Base-by-base conservation (phyloP, 2,329 filamentous ascomycete species). In the Diaporthe humulicola region DNA sequence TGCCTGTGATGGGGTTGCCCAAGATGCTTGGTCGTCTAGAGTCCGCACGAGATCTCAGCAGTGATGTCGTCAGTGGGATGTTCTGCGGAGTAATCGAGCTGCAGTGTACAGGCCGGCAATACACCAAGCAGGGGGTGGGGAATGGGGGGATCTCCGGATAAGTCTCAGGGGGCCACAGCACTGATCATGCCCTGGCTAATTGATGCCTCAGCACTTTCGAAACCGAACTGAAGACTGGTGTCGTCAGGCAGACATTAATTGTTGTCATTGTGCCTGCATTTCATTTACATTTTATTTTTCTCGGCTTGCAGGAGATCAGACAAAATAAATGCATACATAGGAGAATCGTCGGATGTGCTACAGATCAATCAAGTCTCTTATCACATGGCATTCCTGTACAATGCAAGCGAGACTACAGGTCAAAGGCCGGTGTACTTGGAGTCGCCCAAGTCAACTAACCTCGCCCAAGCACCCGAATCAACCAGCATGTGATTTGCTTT, bases 51-150 rank as follows among this genome's bases (percentile, higher is more conserved):
- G 61, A 67, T 67, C 42, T 52, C 33, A 69, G 33, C 8, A 38
- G 64, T 69, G 64, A 69, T 69, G 64, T 69, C 64, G 64, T 69
- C 64, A 69, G 64, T 69, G 64, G 64, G 48, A 69, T 69, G 64
- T 19, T 30, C 64, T 67, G 64, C 64, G 48, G 64, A 69, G 64
- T 69, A 69, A 69, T 69, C 48, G 25, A 52, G 64, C 33, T 40
- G 48, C 64, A 69, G 64, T 22, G 33, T 69, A n/a, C 30, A 50
- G 40, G 61, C 61, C 64, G 64, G 64, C 64, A 69, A 52, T 12
- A 54, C 14, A 7, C 64, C 54, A 25, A 45, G 60, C 38, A 50
- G 22, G 45, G 61, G 61, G 38, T 33, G 28, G 45, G 9, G 38
- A 45, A 48, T 14, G 57, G 57, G 57, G 70, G 70, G 38, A 45